Base-by-base conservation (phyloP, 495 filamentous ascomycete species). In the Aspergillus olivimuriae region DNA sequence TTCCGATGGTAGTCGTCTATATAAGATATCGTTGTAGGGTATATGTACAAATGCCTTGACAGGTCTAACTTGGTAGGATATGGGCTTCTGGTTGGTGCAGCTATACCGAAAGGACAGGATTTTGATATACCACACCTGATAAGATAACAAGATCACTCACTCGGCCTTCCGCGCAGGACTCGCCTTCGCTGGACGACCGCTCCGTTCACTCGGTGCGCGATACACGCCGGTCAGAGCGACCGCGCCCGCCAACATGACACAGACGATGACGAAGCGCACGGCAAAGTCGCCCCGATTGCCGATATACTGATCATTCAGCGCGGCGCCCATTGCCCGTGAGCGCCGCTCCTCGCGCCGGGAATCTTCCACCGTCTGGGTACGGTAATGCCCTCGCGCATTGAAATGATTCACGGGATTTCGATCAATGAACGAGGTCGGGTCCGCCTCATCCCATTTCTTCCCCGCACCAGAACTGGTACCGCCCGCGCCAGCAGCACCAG, bases 341-440 rank as follows among this genome's bases (percentile, higher is more conserved):
- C 57, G 59, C 40, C 77, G 68, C 40, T 58, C 55, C 41, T 61
- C 38, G 38, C 72, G 57, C 37, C 78, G 64, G 52, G 60, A 60
- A 60, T 84, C 77, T 57, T 87, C 74, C 38, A 80, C 76, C 44
- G 74, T 63, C 53, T 81, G 84, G 28, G 77, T 83, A 47, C 77
- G 69, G 48, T 81, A 83, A 63, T 94, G 87, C 14, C 76, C 76
- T 32, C 71, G 69, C 7, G 78, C 75, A 65, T 83, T 75, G 34
- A 81, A 84, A 73, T 86, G 73, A 51, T 72, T 62, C 3, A 84
- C 68, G 17, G 81, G 69, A 53, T 78, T 70, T 41, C 75, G 51
- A 36, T 63, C 35, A 51, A 72, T 73, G 50, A 62, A 77, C 47
- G 48, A 62, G 40, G 42, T 63, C 43, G 65, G 69, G 62, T 60